phyloP scores from a whole-genome alignment of 345 rosid species.

The Dovyalis caffra region DNA sequence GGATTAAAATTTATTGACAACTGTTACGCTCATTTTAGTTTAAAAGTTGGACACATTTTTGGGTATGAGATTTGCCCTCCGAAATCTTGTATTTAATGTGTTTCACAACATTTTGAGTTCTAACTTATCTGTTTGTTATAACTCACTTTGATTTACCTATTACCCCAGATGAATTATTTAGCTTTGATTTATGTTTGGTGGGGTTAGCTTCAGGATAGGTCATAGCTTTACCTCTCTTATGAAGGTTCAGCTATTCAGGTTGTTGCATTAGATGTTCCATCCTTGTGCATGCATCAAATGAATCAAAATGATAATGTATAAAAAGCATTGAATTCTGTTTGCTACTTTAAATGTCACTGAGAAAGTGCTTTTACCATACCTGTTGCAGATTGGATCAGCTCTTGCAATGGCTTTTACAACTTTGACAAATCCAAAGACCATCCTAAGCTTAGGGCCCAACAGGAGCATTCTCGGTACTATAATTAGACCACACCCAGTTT shows the following conservation, averaged over 20 bases:
- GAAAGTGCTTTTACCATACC: background rate
- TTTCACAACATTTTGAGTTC: too few relatives aligned
- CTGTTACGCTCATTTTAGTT: background rate
- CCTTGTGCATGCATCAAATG: background rate
- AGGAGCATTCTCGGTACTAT: conserved; percentile 91
- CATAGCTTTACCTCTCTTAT: background rate
- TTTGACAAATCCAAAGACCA: conserved; percentile 65
- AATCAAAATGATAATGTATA: too few relatives aligned
- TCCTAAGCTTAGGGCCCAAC: conserved; percentile 57
- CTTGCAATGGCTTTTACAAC: conserved; percentile 74
- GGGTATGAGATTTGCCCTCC: too few relatives aligned
- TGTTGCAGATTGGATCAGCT: conserved; percentile 78
- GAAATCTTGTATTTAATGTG: too few relatives aligned
- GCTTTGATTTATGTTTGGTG: background rate
- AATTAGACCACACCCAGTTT: conserved; percentile 71
- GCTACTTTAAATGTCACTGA: background rate
- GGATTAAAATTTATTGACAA: background rate
- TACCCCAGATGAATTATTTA: background rate
- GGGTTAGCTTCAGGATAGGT: background rate
- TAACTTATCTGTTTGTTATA: too few relatives aligned
- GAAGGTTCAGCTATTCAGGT: background rate
- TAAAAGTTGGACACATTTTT: too few relatives aligned
- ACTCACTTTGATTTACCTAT: background rate
- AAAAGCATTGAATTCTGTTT: background rate
- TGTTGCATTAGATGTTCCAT: background rate